These are phyloP conservation scores for Podaxis sp. DNA, from an alignment of 768 basidiomycete genomes.

Conservation along the genomic window DNA sequence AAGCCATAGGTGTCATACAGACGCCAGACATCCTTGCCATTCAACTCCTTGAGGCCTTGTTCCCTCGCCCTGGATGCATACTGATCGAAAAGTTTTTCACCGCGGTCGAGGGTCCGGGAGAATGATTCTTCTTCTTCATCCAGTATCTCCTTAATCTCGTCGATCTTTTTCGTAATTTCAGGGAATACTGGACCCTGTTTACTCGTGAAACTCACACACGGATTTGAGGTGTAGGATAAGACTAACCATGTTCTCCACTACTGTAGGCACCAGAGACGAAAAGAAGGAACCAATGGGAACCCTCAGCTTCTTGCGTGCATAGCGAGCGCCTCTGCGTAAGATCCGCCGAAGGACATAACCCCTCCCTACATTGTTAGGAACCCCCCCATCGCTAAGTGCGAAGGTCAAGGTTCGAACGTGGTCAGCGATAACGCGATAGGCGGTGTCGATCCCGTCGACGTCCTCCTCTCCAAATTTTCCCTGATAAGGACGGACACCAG, in stretches of 20 bases:
- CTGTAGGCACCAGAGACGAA: conserved; percentile 85
- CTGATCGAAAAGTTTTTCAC: conserved; percentile 92
- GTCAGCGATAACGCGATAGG: conserved; percentile 96
- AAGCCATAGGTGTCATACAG: conserved; percentile 99
- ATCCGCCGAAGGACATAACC: conserved; percentile 98
- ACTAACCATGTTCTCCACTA: conserved; percentile 85
- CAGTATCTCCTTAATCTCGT: conserved; percentile 90
- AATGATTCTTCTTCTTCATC: conserved; percentile 99
- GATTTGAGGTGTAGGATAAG: background rate
- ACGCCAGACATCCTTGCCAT: conserved; percentile 94
- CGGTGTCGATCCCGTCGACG: conserved; percentile 92
- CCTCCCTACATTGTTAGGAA: conserved; percentile 94
- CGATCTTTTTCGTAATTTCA: conserved; percentile 80
- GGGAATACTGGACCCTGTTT: conserved; percentile 84
- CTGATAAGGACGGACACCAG: conserved; percentile 81
- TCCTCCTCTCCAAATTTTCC: conserved; percentile 98
- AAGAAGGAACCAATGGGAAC: conserved; percentile 95
- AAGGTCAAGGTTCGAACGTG: conserved; percentile 95
- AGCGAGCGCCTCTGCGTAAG: conserved; percentile 90
- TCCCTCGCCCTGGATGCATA: conserved; percentile 72
- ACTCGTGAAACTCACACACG: background rate
- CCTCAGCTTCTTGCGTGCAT: conserved; percentile 91
- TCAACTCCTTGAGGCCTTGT: conserved; percentile 63
- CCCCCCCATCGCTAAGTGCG: conserved; percentile 93
- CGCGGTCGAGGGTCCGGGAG: conserved; percentile 94